Percentiles rank a stretch among this genome's conserved stretches.
These are phyloP conservation scores for Aspergillus tamarii DNA, from an alignment of 2,329 filamentous ascomycete species.

Conservation along the genomic window DNA sequence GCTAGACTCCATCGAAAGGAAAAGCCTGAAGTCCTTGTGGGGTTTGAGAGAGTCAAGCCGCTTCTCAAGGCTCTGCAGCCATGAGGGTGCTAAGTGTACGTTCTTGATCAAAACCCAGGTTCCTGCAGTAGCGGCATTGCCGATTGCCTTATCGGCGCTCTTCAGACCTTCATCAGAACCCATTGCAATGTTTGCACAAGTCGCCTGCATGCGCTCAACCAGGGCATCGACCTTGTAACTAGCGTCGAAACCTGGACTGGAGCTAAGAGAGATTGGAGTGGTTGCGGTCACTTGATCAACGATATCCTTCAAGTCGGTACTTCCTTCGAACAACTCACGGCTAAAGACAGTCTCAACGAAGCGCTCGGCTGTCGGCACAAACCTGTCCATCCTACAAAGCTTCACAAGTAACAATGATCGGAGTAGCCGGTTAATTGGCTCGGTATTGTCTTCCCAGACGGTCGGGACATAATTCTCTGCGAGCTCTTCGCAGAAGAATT, in stretches of 20 bases:
- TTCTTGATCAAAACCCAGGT: slow-evolving; percentile 99
- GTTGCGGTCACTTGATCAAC: slow-evolving; percentile 82
- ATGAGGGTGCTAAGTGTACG: slow-evolving; percentile 91
- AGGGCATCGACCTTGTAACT: slow-evolving; percentile 98
- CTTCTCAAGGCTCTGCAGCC: slow-evolving; percentile 97
- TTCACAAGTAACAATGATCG: slow-evolving; percentile 88
- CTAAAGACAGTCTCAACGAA: slow-evolving; percentile 89
- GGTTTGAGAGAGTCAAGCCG: slow-evolving; percentile 93
- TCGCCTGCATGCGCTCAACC: slow-evolving; percentile 78
- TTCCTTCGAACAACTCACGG: slow-evolving; percentile 76
- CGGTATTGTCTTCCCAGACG: slow-evolving; percentile 68
- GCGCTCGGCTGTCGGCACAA: slow-evolving; percentile 89
- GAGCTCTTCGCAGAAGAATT: slow-evolving; percentile 81
- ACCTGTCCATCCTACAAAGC: slow-evolving; percentile 91
- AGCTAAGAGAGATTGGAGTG: slow-evolving; percentile 87
- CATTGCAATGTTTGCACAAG: slow-evolving; percentile 98
- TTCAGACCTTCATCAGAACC: slow-evolving; percentile 93
- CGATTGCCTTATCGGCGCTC: slow-evolving; percentile 93
- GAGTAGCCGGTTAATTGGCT: slow-evolving; percentile 74
- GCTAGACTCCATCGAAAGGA: slow-evolving; percentile 97
- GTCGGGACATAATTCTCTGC: slow-evolving; percentile 82
- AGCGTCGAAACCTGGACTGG: slow-evolving; percentile 94
- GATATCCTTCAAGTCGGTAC: slow-evolving; percentile 82
- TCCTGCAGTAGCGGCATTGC: slow-evolving; percentile 85
- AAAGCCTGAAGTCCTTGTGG: slow-evolving; percentile 88